A percentile compares a stretch with the other conserved stretches of the same genome.
Evolutionary conservation across 345 rosid species (phyloP).

Genomic region (Salix suchowensis): DNA sequence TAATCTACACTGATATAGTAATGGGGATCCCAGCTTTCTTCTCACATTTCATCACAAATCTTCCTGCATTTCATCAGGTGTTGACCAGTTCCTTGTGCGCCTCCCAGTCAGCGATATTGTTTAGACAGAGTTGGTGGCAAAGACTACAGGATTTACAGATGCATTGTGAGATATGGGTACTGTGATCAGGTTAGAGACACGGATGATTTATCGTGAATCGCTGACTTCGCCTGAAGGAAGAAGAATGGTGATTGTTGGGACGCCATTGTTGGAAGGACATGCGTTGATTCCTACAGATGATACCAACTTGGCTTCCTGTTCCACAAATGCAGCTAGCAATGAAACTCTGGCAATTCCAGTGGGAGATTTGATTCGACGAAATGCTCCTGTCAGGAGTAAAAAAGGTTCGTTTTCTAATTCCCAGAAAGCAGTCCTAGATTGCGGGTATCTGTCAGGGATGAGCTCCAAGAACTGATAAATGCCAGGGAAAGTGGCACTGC

Average conservation of each 20-base stretch:
- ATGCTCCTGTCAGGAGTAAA: constrained; percentile 16
- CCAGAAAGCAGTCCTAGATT: constrained; percentile 33
- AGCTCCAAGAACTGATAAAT: constrained; percentile 39
- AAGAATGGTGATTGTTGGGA: constrained; percentile 40
- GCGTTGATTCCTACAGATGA: constrained; percentile 29
- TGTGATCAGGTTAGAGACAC: constrained; percentile 41
- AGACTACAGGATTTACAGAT: constrained; percentile 41
- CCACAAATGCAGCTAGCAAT: background rate
- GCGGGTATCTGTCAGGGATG: constrained; percentile 27
- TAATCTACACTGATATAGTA: constrained; percentile 44
- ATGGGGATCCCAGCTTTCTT: constrained; percentile 58
- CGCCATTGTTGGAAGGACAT: constrained; percentile 16
- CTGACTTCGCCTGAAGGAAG: constrained; percentile 25
- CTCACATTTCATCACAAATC: constrained; percentile 53
- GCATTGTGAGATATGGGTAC: constrained; percentile 59
- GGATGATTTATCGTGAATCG: constrained; percentile 39
- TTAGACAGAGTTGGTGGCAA: constrained; percentile 47
- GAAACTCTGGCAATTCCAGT: background rate
- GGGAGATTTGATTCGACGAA: background rate
- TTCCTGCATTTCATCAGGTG: constrained; percentile 62
- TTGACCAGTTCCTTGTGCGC: constrained; percentile 46
- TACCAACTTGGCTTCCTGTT: background rate
- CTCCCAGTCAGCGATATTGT: constrained; percentile 34
- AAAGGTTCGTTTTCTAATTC: constrained; percentile 44
- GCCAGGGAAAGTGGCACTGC: constrained; percentile 65